phyloP scores from a whole-genome alignment of 257 asterid genomes.

The Solanum etuberosum region DNA sequence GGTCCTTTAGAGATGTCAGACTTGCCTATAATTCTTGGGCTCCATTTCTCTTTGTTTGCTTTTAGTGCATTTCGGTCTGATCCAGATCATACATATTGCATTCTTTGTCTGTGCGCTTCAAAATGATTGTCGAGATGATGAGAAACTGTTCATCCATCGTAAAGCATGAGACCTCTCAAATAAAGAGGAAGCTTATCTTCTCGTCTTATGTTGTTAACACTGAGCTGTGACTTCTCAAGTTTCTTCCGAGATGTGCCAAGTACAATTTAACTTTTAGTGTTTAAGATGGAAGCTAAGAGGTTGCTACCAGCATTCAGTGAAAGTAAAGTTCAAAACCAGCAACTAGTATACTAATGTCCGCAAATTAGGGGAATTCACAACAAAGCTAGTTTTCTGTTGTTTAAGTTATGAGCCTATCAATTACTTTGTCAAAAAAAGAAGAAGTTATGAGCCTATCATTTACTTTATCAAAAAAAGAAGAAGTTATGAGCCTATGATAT shows the following conservation, averaged over 20 bases:
- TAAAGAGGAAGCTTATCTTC: not conserved
- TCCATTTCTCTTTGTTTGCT: not conserved
- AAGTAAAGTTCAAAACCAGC: not conserved
- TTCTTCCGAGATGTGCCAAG: not conserved
- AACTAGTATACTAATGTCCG: not conserved
- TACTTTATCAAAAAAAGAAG: not conserved
- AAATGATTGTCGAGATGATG: not conserved
- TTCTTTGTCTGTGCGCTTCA: not conserved
- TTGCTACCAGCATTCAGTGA: not conserved
- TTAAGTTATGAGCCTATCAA: not conserved
- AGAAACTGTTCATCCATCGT: not conserved
- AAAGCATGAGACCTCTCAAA: not conserved
- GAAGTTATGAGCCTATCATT: not conserved
- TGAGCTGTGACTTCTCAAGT: not conserved
- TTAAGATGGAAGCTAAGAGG: not conserved
- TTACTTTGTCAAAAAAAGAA: not conserved
- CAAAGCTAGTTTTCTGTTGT: not conserved
- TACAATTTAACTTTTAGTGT: not conserved
- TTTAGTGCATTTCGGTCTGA: not conserved
- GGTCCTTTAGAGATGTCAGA: not conserved
- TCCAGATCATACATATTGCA: not conserved
- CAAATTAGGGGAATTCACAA: not conserved
- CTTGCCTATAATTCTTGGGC: not conserved
- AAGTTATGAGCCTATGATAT: not conserved
- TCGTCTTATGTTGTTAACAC: not conserved